Evolutionary conservation across 306 rosid species (phyloP), one percentile per base, ranked within the genome.

Genomic region (Crotalaria pallida): DNA sequence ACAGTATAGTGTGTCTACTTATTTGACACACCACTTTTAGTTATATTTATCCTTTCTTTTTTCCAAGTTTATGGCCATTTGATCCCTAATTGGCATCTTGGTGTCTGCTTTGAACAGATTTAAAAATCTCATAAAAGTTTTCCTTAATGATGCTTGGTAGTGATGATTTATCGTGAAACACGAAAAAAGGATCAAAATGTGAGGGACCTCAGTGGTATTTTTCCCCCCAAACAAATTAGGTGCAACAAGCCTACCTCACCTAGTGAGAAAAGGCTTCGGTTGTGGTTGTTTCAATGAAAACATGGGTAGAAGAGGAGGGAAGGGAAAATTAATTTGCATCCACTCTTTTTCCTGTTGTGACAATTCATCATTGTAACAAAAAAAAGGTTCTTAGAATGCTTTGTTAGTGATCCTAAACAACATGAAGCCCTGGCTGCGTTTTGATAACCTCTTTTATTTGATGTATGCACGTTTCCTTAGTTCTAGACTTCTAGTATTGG

Each of bases 101-200:
- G 15, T 33, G 34, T 67, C 59, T 19, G 49, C 38, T 55, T 56
- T 75, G 41, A 24, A n/a, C 59, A 45, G 49, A 29, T 43, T 53
- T 36, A 66, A 56, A 56, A 7, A 33, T 34, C 61, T 43, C 49
- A 33, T 7, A 15, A 9, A 56, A 15, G 15, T 12, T 34, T 33
- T 38, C 70, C 13, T 40, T 1, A 45, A 27, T 29, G 68, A 61
- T 9, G 2, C 41, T 41, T 41, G 21, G 19, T 43, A 11, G 18
- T 45, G 68, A 67, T 58, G 44, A 41, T 75, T 57, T 66, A 47
- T 47, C 43, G 33, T 75, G 65, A 15, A 21, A 64, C 57, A 40
- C 60, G 19, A 13, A 16, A 38, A 57, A 58, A n/a, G 61, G 23
- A 36, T 60, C 58, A 19, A 27, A 51, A n/a, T 69, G 11, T 40